Evolutionary conservation across 192 early-diverging fungal genomes (phyloP).

Genomic region (Anaeromyces robustus): DNA sequence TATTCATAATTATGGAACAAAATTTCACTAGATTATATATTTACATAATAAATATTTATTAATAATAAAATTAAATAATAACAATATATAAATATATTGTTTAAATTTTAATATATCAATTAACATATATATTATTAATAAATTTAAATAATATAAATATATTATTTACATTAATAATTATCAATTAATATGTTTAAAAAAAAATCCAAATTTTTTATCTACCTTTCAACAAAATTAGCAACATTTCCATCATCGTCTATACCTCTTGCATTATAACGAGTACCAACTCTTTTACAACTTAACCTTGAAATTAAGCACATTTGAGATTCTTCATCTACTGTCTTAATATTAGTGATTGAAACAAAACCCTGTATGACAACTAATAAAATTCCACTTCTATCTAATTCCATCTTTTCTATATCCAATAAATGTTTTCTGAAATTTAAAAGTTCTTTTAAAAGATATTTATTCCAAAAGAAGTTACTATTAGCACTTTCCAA

Average conservation of each 20-base stretch:
- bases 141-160: no score
- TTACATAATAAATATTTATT: no score
- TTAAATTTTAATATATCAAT: no score
- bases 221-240: slow-evolving; percentile 87
- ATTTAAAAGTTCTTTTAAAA: slow-evolving; percentile 62
- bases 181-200: no score
- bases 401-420: slow-evolving; percentile 45
- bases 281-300: slow-evolving; percentile 70
- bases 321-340: slow-evolving; percentile 19
- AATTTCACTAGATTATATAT: not conserved
- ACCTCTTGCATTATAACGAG: slow-evolving; percentile 84
- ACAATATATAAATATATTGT: no score
- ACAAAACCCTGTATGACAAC: slow-evolving; percentile 24
- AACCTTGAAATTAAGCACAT: slow-evolving; percentile 56
- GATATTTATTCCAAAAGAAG: slow-evolving; percentile 85
- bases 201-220: not conserved
- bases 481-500: slow-evolving; percentile 35
- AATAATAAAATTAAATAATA: no score
- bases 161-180: no score
- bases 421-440: slow-evolving; percentile 62
- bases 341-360: not conserved
- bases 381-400: slow-evolving; percentile 57
- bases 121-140: no score
- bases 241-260: slow-evolving; percentile 93
- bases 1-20: not conserved